Evolutionary conservation across 768 basidiomycete species (phyloP), one percentile per base, ranked within the genome.

Genomic region (Naganishia friedmannii): DNA sequence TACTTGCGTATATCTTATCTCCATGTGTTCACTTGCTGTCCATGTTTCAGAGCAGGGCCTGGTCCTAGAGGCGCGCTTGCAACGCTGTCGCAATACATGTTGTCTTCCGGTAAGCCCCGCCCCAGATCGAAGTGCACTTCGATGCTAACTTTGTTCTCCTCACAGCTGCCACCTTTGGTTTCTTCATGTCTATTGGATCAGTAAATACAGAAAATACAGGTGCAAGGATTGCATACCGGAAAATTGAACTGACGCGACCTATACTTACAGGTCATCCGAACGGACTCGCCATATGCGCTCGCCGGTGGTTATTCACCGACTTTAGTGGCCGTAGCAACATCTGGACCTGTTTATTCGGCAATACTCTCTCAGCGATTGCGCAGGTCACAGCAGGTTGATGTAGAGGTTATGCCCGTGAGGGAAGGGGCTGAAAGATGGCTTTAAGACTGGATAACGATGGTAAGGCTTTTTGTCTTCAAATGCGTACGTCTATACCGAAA

Each of bases 31-130:
- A 28, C 42, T 45, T 53, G 19, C 54, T 28, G 21, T 66, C 13
- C 54, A 51, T 60, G 31, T 37, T 54, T 42, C 75, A 95, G 94
- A 78, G 87, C 87, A 74, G 95, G 95, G 53, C 88, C 91, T 9
- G 96, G 96, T 29, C 93, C 92, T 29, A 86, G 93, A 77, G 96
- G 96, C 13, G 83, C 88, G 60, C 84, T 98, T 29, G 89, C 92
- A 4, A 96, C 96, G 0, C 87, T 99, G 63, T 95, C 94, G 17
- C 92, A 94, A 76, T 98, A 97, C 82, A 99, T 99, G 96, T 86
- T 97, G 32, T 92, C 91, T 77, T 98, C 95, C 5, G 74, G 67
- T 68, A 54, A 32, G 66, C 8, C n/a, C 12, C 13, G 21, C 65
- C 6, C 21, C 3, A 3, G 15, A 2, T 34, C 60, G n/a, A 26